A percentile compares a stretch with the other conserved stretches of the same genome.
Conservation (phyloP, 495 filamentous ascomycete species). For the Aspergillus bertholletiae region DNA sequence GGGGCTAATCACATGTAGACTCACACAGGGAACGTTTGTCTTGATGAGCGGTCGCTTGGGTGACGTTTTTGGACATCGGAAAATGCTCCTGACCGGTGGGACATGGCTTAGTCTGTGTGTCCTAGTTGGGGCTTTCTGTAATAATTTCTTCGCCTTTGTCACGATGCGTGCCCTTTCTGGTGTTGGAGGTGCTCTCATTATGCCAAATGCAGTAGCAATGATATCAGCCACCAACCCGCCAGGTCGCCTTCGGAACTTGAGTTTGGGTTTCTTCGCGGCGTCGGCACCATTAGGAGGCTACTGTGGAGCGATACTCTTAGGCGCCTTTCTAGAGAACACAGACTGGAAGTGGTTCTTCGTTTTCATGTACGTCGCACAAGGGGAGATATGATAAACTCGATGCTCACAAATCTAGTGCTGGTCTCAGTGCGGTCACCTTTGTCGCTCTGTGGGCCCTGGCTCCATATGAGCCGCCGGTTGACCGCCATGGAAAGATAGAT, state of each 20-base stretch:
- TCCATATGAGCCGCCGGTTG: conserved; percentile 35
- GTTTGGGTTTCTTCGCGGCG: conserved; percentile 48
- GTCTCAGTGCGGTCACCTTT: conserved; percentile 34
- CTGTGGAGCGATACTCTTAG: conserved; percentile 40
- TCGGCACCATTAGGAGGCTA: conserved; percentile 47
- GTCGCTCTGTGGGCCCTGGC: conserved; percentile 28
- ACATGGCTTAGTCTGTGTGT: conserved; percentile 34
- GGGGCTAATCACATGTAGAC: conserved; percentile 16
- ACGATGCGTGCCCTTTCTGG: conserved; percentile 14
- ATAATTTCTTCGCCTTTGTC: conserved; percentile 37
- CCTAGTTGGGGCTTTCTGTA: conserved; percentile 38
- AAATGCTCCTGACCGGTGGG: conserved; percentile 36
- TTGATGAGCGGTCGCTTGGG: conserved; percentile 46
- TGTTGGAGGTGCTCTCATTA: conserved; percentile 11
- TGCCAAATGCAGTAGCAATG: conserved; percentile 18
- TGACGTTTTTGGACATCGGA: conserved; percentile 48
- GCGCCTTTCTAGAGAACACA: conserved; percentile 36
- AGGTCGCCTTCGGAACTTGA: conserved; percentile 35
- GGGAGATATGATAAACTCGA: neutral
- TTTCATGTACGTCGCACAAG: conserved; percentile 31
- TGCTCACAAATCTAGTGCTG: conserved; percentile 16
- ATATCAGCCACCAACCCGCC: conserved; percentile 16
- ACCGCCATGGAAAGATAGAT: conserved; percentile 45
- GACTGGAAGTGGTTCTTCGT: conserved; percentile 51
- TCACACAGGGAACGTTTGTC: conserved; percentile 50